Conservation (phyloP, 768 basidiomycete species). For the Hygrocybe punicea region DNA sequence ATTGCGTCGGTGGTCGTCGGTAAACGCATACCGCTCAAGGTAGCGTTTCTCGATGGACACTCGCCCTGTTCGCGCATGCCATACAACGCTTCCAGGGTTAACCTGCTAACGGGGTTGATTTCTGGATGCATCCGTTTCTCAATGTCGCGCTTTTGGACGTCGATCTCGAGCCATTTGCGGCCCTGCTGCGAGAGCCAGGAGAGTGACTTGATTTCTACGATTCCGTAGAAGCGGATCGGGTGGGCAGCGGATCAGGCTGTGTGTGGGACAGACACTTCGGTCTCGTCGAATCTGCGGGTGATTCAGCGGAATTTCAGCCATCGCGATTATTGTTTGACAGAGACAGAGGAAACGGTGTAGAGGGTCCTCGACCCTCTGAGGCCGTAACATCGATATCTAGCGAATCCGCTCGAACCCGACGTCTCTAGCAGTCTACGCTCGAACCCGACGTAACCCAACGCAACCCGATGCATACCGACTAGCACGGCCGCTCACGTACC, state of each 20-base stretch:
- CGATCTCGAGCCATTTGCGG: constrained; percentile 37
- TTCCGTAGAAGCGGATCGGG: constrained; percentile 50
- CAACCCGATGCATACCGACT: too few species aligned
- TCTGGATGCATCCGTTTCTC: constrained; percentile 23
- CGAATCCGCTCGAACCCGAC: too few species aligned
- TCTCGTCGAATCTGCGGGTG: constrained; percentile 45
- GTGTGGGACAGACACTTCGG: constrained; percentile 34
- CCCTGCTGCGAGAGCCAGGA: constrained; percentile 53
- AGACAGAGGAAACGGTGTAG: too few species aligned
- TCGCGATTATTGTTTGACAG: too few species aligned
- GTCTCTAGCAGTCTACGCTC: too few species aligned
- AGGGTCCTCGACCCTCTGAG: too few species aligned
- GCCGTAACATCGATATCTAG: too few species aligned
- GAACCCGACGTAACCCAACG: too few species aligned
- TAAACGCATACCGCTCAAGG: constrained; percentile 19
- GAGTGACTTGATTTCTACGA: constrained; percentile 44
- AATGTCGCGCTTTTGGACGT: constrained; percentile 42
- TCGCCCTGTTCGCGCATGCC: constrained; percentile 4
- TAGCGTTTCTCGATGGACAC: constrained; percentile 35
- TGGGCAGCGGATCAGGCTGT: constrained; percentile 18
- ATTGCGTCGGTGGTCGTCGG: constrained; percentile 28
- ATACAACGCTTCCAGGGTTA: constrained; percentile 40
- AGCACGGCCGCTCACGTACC: too few species aligned
- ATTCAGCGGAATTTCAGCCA: too few species aligned
- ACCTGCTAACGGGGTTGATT: constrained; percentile 14